phyloP scores from a whole-genome alignment of 768 basidiomycete species.

The Cantharellus anzutake region DNA sequence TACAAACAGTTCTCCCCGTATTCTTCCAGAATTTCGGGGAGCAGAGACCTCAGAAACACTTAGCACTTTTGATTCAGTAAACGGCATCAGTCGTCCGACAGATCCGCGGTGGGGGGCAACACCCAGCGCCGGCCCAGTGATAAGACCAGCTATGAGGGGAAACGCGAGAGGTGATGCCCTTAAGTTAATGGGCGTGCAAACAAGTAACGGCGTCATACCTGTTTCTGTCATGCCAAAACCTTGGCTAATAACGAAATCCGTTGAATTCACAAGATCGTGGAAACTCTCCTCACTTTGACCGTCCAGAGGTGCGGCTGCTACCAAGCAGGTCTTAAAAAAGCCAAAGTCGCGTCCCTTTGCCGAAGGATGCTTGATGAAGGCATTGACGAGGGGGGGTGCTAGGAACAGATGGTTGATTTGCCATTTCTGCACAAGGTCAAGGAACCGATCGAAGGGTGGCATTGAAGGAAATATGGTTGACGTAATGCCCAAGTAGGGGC shows the following conservation, averaged over 20 bases:
- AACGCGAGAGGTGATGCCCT: background rate
- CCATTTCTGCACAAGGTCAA: background rate
- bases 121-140: background rate
- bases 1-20: constrained; percentile 7
- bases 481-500: background rate
- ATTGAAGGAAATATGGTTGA: background rate
- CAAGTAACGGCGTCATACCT: background rate
- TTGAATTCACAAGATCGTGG: background rate
- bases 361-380: background rate
- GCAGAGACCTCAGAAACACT: constrained; percentile 1
- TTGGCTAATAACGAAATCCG: background rate
- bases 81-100: background rate
- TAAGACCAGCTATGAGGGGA: background rate
- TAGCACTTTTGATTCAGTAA: background rate
- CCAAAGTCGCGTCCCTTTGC: background rate
- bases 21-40: too few relatives aligned
- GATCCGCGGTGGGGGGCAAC: background rate
- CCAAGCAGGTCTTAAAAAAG: background rate
- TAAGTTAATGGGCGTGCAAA: background rate
- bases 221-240: constrained; percentile 1
- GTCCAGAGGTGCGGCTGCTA: background rate
- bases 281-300: background rate
- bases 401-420: background rate
- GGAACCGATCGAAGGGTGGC: constrained; percentile 1
- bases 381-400: background rate